phyloP scores from a whole-genome alignment of 441 rosid species.

The Pelargonium australe region DNA sequence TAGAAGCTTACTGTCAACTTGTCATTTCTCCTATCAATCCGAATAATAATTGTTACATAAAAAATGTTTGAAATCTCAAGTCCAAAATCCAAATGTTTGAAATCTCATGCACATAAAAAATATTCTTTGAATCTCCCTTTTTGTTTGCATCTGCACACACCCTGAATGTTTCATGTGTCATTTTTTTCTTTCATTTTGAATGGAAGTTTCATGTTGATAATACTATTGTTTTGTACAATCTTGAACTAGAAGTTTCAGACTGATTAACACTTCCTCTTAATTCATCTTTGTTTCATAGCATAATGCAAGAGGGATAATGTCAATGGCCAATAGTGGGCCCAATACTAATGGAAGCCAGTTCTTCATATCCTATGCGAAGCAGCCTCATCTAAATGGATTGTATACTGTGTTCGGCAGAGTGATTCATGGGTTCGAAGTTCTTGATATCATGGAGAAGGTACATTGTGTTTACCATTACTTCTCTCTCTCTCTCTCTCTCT shows the following conservation, averaged over 20 bases:
- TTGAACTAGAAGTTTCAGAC: not conserved
- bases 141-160: no score
- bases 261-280: not conserved
- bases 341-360: conserved; percentile 98
- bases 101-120: not conserved
- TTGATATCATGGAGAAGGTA: conserved; percentile 97
- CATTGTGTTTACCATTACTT: not conserved
- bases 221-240: not conserved
- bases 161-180: not conserved
- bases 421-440: conserved; percentile 96
- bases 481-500: not conserved
- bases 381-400: conserved; percentile 89
- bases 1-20: not conserved
- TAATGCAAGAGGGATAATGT: conserved; percentile 80
- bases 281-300: conserved; percentile 41
- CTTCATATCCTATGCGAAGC: conserved; percentile 74
- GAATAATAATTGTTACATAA: not conserved
- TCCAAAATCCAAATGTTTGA: not conserved
- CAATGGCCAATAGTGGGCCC: conserved; percentile 98
- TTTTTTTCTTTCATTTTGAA: not conserved
- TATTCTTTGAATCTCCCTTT: no score
- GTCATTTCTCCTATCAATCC: not conserved
- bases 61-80: not conserved
- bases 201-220: not conserved
- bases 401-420: conserved; percentile 90